Evolutionary conservation across 2,329 filamentous ascomycete genomes (phyloP), one percentile per base, ranked within the genome.

Genomic region (Fusarium abutilonis): DNA sequence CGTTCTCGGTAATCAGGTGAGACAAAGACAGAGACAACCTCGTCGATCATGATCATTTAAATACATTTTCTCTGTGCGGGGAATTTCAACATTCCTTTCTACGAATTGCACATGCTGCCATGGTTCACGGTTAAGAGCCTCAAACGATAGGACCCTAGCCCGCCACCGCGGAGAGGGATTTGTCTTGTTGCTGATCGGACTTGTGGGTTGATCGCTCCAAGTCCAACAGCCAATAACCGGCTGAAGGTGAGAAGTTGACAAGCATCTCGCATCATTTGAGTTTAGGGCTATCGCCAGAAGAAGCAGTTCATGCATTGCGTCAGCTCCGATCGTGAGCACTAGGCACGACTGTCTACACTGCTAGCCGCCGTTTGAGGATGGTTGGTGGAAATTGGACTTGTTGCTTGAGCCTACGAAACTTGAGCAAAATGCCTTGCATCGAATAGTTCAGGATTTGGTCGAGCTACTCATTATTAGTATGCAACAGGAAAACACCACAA

Each of bases 301-400:
- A 54, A 70, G 64, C 45, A 68, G 49, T 54, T 65, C 60, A 51
- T 36, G 48, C 19, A 60, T 70, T 60, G 66, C 66, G 64, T 70
- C 66, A 70, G 61, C 66, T 63, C 34, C 59, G 56, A 61, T 66
- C 42, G 56, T 61, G 68, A 63, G 64, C 62, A 56, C 62, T 68
- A 69, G 53, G 48, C 38, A 51, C 31, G 40, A 43, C 35, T 47
- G 51, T 67, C 51, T 49, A 60, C 51, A 59, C 52, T 50, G 38
- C 23, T 48, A 61, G 53, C 52, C 54, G 51, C 62, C 56, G 59
- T 56, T 61, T 61, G 48, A 62, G 47, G 41, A 58, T 52, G 40
- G 40, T 55, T 47, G 47, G 64, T 69, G 64, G 67, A 64, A 63
- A 70, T 66, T 68, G 49, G 44, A 36, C 14, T 38, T 21, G 40